Evolutionary conservation across 495 filamentous ascomycete species (phyloP).

Genomic region (Cercophora samala): DNA sequence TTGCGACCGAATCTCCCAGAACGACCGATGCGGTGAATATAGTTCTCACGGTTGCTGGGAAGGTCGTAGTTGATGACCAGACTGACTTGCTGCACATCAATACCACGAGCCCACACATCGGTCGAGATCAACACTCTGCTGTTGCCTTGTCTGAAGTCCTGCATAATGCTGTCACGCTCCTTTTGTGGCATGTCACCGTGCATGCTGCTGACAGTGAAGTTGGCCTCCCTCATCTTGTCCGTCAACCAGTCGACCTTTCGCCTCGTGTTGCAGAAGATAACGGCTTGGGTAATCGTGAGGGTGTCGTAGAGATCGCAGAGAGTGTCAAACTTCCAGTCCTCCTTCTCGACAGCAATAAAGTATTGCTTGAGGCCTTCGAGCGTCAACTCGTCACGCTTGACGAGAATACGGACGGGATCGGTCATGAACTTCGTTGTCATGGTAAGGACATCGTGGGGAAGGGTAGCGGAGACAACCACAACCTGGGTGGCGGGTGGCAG

Average conservation of each 20-base stretch:
- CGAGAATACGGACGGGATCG: conserved; percentile 96
- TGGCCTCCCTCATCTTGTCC: conserved; percentile 94
- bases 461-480: conserved; percentile 92
- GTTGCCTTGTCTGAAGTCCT: conserved; percentile 97
- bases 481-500: conserved; percentile 97
- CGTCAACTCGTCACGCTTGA: conserved; percentile 99
- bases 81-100: conserved; percentile 98
- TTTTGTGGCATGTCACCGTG: conserved; percentile 98
- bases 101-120: conserved; percentile 95
- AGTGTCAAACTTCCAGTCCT: conserved; percentile 99
- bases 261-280: conserved; percentile 99
- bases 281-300: conserved; percentile 97
- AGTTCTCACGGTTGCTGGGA: conserved; percentile 98
- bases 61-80: conserved; percentile 99
- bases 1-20: conserved; percentile 98
- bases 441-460: conserved; percentile 98
- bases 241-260: conserved; percentile 99
- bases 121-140: conserved; percentile 98
- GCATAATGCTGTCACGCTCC: conserved; percentile 98
- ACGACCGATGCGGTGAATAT: conserved; percentile 99
- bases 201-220: conserved; percentile 99
- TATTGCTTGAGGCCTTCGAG: conserved; percentile 99
- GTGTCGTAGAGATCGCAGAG: conserved; percentile 99
- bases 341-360: conserved; percentile 99
- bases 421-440: conserved; percentile 99